A percentile compares a stretch with the other conserved stretches of the same genome.
Conservation (phyloP, 2,329 filamentous ascomycete species). For the Xylariaceae sp. region DNA sequence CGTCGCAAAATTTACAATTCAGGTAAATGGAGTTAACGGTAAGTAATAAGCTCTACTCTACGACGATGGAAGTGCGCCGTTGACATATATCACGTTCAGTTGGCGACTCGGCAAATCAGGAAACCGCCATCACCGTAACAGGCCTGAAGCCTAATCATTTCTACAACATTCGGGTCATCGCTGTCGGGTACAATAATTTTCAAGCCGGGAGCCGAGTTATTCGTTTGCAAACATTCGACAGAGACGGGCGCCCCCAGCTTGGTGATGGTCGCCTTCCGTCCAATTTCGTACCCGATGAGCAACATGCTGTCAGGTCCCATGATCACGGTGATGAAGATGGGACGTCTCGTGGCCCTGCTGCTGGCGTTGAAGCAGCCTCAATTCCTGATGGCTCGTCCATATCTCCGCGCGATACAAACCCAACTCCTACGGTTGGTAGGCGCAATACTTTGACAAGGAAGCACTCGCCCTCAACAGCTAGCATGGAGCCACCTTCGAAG, state of each 20-base stretch:
- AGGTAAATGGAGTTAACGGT: constrained; percentile 91
- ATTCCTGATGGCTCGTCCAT: constrained; percentile 55
- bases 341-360: constrained; percentile 44
- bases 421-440: constrained; percentile 37
- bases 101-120: constrained; percentile 73
- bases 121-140: constrained; percentile 86
- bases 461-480: constrained; percentile 65
- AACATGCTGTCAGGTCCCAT: constrained; percentile 34
- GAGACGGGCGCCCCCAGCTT: constrained; percentile 57
- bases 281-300: constrained; percentile 50
- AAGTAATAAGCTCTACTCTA: constrained; percentile 30
- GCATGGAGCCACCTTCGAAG: constrained; percentile 46
- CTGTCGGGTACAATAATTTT: constrained; percentile 86
- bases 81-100: constrained; percentile 45
- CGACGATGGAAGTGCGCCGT: constrained; percentile 1
- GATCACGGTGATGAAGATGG: constrained; percentile 48
- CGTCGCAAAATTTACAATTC: constrained; percentile 82
- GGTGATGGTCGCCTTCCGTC: constrained; percentile 52
- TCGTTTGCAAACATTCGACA: constrained; percentile 70
- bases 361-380: constrained; percentile 55
- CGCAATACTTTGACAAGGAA: constrained; percentile 68
- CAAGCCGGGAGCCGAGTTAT: constrained; percentile 83
- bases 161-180: constrained; percentile 90
- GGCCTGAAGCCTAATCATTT: constrained; percentile 81
- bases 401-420: constrained; percentile 60